Base-by-base conservation (phyloP, 1,139 yeast species). In the Blastobotrys petasosporus region DNA sequence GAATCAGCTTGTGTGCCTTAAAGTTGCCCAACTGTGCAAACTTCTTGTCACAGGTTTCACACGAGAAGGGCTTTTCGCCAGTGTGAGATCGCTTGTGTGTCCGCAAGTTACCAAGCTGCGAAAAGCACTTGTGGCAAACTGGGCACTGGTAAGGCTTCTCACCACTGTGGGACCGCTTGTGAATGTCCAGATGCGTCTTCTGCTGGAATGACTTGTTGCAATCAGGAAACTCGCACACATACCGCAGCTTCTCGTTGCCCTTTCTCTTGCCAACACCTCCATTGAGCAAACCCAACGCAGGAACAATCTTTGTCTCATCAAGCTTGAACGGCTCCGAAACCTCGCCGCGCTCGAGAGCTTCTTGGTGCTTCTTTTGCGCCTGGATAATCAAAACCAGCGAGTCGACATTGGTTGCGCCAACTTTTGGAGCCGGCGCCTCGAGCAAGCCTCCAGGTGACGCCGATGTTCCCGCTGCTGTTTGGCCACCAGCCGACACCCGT, bases 141-240 rank as follows among this genome's bases (percentile, higher is more conserved):
- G 76, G 75, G 62, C 97, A 90, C 58, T 76, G 81, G 64, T 80
- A 90, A 10, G 71, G 72, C 42, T 68, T 53, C 46, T 65, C 68
- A 28, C 97, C 97, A 1, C 96, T 88, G 60, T 90, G 97, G 23
- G 88, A 71, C 52, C 97, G 72, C 55, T 82, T 71, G 68, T 90
- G 97, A 1, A 95, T 87, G 53, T 94, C 75, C 59, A 90, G 70
- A 64, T 90, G 92, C 12, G 97, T 95, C 53, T 95, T 94, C 63
- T 90, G 97, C 0, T 94, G 85, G 59, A 90, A 90, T 48, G 83
- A 70, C 65, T 87, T 87, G 48, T 79, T 83, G 54, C 84, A 90
- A 35, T 62, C 67, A 1, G 66, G 68, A 60, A 73, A 85, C 6
- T 73, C 71, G 63, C 97, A 90, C 61, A 77, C 82, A 65, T 81